These are phyloP conservation scores for Ophiostoma triangulosporum DNA, from an alignment of 2,329 filamentous ascomycete species.

Conservation along the genomic window DNA sequence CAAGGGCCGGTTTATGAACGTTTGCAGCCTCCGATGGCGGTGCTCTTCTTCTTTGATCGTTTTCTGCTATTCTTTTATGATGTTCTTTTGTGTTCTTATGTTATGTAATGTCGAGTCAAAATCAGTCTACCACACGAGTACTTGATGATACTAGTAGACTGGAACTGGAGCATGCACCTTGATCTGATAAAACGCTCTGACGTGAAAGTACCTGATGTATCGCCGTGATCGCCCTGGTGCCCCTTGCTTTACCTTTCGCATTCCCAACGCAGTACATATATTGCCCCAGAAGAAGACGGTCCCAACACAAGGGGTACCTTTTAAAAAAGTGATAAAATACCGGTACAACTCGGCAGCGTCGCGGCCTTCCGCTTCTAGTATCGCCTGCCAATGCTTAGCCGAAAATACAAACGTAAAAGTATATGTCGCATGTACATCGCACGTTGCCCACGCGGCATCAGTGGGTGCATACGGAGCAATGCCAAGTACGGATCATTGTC, in stretches of 20 bases:
- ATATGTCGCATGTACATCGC: background rate
- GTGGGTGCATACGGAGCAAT: background rate
- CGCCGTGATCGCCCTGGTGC: no score
- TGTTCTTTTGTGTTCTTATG: no score
- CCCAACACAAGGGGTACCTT: no score
- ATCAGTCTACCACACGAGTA: no score
- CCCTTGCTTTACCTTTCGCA: no score
- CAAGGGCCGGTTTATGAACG: slow-evolving; percentile 18
- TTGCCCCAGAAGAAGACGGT: no score
- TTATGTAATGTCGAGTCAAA: no score
- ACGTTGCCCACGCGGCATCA: background rate
- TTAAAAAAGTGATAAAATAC: no score
- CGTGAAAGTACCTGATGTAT: no score
- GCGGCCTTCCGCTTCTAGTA: background rate
- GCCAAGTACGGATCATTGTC: background rate
- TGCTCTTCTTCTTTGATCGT: background rate
- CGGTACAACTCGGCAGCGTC: background rate
- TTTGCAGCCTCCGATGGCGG: slow-evolving; percentile 13
- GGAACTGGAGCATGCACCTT: background rate
- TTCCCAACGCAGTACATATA: no score
- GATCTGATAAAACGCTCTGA: background rate
- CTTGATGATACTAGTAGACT: no score
- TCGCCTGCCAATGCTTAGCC: background rate
- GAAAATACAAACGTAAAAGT: no score
- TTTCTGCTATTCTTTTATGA: background rate